Base-by-base conservation (phyloP, 2,329 filamentous ascomycete species). In the Fusarium praegraminearum region DNA sequence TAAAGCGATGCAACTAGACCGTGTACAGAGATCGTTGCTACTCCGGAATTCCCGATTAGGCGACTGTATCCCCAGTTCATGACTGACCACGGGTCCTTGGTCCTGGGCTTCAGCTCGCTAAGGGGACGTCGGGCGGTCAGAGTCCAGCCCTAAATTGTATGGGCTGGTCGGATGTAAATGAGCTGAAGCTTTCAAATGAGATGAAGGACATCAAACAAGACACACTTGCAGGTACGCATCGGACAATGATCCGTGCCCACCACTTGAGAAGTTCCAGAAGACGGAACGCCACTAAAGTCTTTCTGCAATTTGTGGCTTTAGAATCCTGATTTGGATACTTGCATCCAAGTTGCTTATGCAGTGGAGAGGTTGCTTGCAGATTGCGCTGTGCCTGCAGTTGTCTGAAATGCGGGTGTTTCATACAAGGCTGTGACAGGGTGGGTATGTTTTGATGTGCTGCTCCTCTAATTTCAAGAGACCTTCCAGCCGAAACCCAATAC, bases 391-490 rank as follows among this genome's bases (percentile, higher is more conserved):
- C 35, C 49, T 51, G 24, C 35, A 51, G 33, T 40, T 51, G 24
- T 45, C 49, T 52, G 11, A 35, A 63, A 36, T 43, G 62, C 50
- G 47, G 62, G 50, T 41, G 54, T 70, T 70, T 70, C 63, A 57
- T 45, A 51, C 24, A 47, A 24, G 51, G 46, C 54, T 69, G 66
- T 57, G 53, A 65, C 58, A 63, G 57, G 51, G 64, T 59, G 62
- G 62, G 40, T 65, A 53, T 38, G 67, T 71, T 63, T 70, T 57
- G 46, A 64, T 52, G 67, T 49, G 51, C 45, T 52, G 57, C 70
- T 70, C 67, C 67, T 70, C 67, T 63, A 70, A 70, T 70, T 58
- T 70, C 67, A 61, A 52, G 54, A 61, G 59, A 60, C 53, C 44
- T 30, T n/a, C 49, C 35, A 40, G n/a, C 26, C 18, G 24, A 51